These are phyloP conservation scores for Euphorbia peplus DNA, from an alignment of 345 rosid species.

Conservation along the genomic window DNA sequence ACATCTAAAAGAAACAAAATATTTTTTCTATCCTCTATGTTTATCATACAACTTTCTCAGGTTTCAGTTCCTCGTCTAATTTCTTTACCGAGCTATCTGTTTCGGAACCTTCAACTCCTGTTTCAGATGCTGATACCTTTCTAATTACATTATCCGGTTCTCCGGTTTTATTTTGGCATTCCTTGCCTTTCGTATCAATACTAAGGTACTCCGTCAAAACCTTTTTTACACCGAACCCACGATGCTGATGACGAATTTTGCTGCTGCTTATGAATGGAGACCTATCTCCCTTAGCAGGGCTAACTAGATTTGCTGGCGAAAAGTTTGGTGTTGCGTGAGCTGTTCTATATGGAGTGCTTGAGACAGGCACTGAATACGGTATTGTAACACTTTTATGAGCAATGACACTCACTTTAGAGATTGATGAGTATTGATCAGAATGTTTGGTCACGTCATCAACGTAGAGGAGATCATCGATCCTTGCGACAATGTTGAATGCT, in stretches of 20 bases:
- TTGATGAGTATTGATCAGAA: constrained; percentile 57
- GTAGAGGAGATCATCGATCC: constrained; percentile 81
- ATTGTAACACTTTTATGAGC: constrained; percentile 46
- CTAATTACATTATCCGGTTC: constrained; percentile 21
- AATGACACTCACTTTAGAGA: constrained; percentile 48
- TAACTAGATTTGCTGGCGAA: constrained; percentile 56
- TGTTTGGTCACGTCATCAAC: constrained; percentile 82
- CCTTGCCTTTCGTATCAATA: constrained; percentile 50
- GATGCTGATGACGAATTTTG: constrained; percentile 40
- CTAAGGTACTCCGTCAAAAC: constrained; percentile 65
- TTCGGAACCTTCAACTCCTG: constrained; percentile 25
- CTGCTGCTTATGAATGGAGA: constrained; percentile 46
- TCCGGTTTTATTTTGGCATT: constrained; percentile 12
- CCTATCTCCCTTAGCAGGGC: constrained; percentile 61
- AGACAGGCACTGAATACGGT: constrained; percentile 49
- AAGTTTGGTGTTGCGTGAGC: constrained; percentile 70
- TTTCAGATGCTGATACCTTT: constrained; percentile 32
- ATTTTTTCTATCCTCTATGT: constrained; percentile 13
- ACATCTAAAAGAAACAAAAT: constrained; percentile 1
- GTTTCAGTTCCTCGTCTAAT: constrained; percentile 4
- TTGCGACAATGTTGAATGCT: constrained; percentile 84
- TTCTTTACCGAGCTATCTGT: constrained; percentile 16
- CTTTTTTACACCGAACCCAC: constrained; percentile 60
- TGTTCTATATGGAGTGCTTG: constrained; percentile 66
- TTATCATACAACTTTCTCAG: not conserved